Conservation (phyloP, 139 green algal genomes). For the Zygnema cylindricum region DNA sequence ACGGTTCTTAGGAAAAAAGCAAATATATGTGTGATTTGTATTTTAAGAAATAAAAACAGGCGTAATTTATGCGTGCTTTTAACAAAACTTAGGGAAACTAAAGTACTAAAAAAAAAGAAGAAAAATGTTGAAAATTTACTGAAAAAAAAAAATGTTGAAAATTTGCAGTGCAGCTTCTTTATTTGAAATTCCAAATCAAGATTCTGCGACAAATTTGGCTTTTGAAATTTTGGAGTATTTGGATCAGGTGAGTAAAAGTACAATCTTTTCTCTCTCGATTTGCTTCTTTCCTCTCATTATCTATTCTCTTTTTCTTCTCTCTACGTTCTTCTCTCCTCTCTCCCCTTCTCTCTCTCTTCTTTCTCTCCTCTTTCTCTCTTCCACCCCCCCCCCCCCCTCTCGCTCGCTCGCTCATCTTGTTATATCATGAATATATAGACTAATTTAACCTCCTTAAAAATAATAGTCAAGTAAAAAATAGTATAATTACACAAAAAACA, state of each 20-base stretch:
- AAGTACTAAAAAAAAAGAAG: too few relatives aligned
- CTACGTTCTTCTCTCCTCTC: not conserved
- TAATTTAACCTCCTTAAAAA: too few relatives aligned
- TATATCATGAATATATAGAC: too few relatives aligned
- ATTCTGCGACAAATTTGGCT: not conserved
- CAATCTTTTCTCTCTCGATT: not conserved
- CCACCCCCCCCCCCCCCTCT: too few relatives aligned
- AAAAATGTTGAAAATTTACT: too few relatives aligned
- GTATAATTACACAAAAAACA: not conserved
- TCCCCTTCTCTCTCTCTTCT: not conserved
- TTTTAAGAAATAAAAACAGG: too few relatives aligned
- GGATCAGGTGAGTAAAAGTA: not conserved
- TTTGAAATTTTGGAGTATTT: slow-evolving; percentile 44
- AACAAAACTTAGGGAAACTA: not conserved
- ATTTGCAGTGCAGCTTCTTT: slow-evolving; percentile 10
- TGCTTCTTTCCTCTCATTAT: not conserved
- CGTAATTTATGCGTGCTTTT: too few relatives aligned
- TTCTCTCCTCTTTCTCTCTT: not conserved
- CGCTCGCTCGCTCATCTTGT: too few relatives aligned
- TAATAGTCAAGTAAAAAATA: not conserved
- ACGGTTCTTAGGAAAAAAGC: too few relatives aligned
- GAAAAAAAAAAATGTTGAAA: too few relatives aligned
- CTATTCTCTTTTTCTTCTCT: not conserved
- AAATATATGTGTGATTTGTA: too few relatives aligned
- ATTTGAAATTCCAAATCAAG: not conserved